These are phyloP conservation scores for Nakaseomyces sp. DNA, from an alignment of 1,139 yeast species.

Conservation along the genomic window DNA sequence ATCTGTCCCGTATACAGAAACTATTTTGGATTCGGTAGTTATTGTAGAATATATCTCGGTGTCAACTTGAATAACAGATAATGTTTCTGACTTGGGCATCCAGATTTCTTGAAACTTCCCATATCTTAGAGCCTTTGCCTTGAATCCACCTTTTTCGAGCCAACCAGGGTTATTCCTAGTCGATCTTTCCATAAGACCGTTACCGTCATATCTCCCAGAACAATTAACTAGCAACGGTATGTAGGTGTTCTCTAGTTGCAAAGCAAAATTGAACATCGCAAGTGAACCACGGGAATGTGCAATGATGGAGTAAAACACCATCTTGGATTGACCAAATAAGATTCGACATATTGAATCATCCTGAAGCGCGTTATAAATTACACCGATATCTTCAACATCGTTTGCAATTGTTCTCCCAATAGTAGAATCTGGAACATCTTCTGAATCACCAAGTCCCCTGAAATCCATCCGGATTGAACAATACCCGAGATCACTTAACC, in stretches of 20 bases:
- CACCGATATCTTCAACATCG: conserved; percentile 62
- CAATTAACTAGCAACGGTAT: conserved; percentile 67
- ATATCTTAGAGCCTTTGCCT: conserved; percentile 38
- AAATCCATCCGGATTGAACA: conserved; percentile 72
- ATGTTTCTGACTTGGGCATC: conserved; percentile 46
- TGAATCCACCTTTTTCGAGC: conserved; percentile 34
- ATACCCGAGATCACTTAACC: conserved; percentile 53
- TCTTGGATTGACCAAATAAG: conserved; percentile 35
- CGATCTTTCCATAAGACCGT: conserved; percentile 29
- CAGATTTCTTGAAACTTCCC: conserved; percentile 40
- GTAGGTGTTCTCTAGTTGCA: conserved; percentile 21
- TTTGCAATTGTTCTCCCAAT: conserved; percentile 50
- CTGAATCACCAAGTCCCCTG: conserved; percentile 76
- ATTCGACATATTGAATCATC: conserved; percentile 28
- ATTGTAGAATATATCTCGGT: conserved; percentile 38
- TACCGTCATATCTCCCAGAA: conserved; percentile 52
- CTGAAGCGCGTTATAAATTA: conserved; percentile 24
- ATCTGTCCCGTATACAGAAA: conserved; percentile 62
- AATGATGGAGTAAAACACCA: conserved; percentile 48
- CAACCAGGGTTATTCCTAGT: conserved; percentile 29
- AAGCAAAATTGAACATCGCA: conserved; percentile 64
- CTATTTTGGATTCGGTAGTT: conserved; percentile 42
- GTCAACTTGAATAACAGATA: conserved; percentile 46
- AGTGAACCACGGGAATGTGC: conserved; percentile 78
- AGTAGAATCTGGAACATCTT: conserved; percentile 38